Conservation (phyloP, 2,329 filamentous ascomycete genomes). For the Monosporascus cannonballus region DNA sequence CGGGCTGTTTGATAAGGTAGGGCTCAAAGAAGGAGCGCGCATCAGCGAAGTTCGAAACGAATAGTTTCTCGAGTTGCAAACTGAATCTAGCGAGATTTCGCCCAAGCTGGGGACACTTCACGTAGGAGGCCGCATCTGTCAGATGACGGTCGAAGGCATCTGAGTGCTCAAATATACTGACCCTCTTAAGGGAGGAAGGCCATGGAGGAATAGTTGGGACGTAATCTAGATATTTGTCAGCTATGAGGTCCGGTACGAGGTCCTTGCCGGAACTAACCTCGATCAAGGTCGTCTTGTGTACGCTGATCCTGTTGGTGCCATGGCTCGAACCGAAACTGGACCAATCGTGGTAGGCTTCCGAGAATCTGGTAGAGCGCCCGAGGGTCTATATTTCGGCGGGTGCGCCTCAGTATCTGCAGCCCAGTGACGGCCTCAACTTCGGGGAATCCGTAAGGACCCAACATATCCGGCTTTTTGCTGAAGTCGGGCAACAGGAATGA, state of each 20-base stretch:
- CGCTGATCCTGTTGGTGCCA: slow-evolving; percentile 8
- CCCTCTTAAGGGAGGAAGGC: slow-evolving; percentile 4
- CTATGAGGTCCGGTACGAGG: neutral
- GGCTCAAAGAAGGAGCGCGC: slow-evolving; percentile 17
- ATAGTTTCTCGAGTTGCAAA: slow-evolving; percentile 11
- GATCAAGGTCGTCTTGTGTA: slow-evolving; percentile 8
- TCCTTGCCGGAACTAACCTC: slow-evolving; percentile 2
- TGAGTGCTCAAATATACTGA: slow-evolving; percentile 9
- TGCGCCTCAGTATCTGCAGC: slow-evolving; percentile 7
- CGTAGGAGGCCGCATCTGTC: neutral
- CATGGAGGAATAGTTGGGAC: slow-evolving; percentile 8
- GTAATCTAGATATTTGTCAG: slow-evolving; percentile 1
- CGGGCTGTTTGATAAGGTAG: slow-evolving; percentile 1
- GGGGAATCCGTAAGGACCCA: slow-evolving; percentile 7
- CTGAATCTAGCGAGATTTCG: slow-evolving; percentile 8
- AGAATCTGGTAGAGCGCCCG: slow-evolving; percentile 6
- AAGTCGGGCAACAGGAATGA: slow-evolving; percentile 16
- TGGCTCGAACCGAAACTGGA: slow-evolving; percentile 8
- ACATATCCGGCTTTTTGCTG: slow-evolving; percentile 3
- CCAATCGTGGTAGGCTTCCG: slow-evolving; percentile 5
- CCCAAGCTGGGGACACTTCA: slow-evolving; percentile 8
- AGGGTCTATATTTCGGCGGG: slow-evolving; percentile 8
- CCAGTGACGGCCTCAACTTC: slow-evolving; percentile 6
- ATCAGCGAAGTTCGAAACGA: slow-evolving; percentile 11
- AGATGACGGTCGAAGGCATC: slow-evolving; percentile 5